These are phyloP conservation scores for Verticillium tricorpus DNA, from an alignment of 2,329 filamentous ascomycete genomes.

Conservation along the genomic window DNA sequence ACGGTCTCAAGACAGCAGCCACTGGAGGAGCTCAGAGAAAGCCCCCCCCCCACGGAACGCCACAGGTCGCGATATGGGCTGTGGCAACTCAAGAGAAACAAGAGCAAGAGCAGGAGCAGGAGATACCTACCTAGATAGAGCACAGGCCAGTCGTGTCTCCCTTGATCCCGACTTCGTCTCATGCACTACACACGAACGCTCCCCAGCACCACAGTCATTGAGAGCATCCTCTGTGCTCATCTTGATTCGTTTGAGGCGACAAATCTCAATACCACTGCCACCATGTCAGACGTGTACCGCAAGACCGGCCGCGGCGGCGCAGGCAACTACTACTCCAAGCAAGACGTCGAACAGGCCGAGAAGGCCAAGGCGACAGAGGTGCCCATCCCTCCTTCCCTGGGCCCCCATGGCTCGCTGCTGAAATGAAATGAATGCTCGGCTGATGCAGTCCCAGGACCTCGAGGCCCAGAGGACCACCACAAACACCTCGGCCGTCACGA, in stretches of 20 bases:
- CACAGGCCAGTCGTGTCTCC: too few relatives aligned
- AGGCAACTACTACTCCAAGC: slow-evolving; percentile 55
- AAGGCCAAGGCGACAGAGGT: slow-evolving; percentile 18
- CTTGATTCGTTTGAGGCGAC: neutral
- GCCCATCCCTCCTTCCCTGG: slow-evolving; percentile 7
- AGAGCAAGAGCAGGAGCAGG: neutral
- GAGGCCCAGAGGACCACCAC: slow-evolving; percentile 23
- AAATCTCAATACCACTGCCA: neutral
- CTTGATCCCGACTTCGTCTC: too few relatives aligned
- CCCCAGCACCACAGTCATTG: neutral
- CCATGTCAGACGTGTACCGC: slow-evolving; percentile 26
- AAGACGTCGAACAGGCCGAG: slow-evolving; percentile 42
- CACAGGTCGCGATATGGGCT: neutral
- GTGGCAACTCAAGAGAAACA: neutral
- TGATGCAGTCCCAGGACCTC: slow-evolving; percentile 19
- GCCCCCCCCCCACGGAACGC: neutral
- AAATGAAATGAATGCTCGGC: neutral
- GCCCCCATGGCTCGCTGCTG: neutral
- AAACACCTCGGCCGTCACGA: slow-evolving; percentile 13
- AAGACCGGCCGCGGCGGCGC: slow-evolving; percentile 58
- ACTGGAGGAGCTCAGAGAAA: neutral
- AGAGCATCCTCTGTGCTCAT: neutral
- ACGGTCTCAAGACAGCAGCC: neutral
- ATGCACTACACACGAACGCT: too few relatives aligned
- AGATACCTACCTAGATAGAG: too few relatives aligned